Evolutionary conservation across 257 asterid genomes (phyloP), one percentile per base, ranked within the genome.

Genomic region (Solanum rostratum): DNA sequence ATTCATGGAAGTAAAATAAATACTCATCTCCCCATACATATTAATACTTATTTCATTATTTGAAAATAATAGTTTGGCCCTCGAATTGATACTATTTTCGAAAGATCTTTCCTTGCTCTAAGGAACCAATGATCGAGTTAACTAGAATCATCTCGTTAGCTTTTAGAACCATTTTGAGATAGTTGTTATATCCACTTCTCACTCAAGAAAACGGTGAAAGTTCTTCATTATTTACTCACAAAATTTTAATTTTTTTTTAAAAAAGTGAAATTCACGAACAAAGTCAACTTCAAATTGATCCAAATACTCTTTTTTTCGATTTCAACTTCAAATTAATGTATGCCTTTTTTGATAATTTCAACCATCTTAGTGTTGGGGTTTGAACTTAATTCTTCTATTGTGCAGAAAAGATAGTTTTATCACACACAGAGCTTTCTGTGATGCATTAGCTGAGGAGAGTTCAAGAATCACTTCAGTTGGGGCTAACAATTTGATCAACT

Each of bases 341-440:
- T 8, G 14, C 10, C 6, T 6, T 13, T n/a, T 7, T 7, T 41
- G 37, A 20, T 30, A 43, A 70, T 7, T 70, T 20, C 79, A 10
- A 70, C 30, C 6, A 20, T 20, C 22, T 20, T 43, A 50, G n/a
- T 45, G 24, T 12, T 46, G 70, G 79, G 11, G 9, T 16, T 37
- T 19, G 39, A 20, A 57, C 20, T 16, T 37, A n/a, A 6, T 15
- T 57, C 53, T 22, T 62, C 0, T n/a, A 3, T 57, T 14, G 84
- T 14, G 84, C 91, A 95, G 98, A 85, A 95, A 93, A 54, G 98
- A 95, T 50, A 95, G 98, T 78, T 95, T 95, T 87, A 92, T 95
- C 80, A 95, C 98, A 27, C 98, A 95, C 69, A 85, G 98, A 88
- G 98, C 98, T n/a, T 95, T 95, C 81, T 95, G 98, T 37, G 98